Percentiles rank a stretch among this genome's conserved stretches.
Conservation (phyloP, 257 asterid species). For the Nicotiana otophora region DNA sequence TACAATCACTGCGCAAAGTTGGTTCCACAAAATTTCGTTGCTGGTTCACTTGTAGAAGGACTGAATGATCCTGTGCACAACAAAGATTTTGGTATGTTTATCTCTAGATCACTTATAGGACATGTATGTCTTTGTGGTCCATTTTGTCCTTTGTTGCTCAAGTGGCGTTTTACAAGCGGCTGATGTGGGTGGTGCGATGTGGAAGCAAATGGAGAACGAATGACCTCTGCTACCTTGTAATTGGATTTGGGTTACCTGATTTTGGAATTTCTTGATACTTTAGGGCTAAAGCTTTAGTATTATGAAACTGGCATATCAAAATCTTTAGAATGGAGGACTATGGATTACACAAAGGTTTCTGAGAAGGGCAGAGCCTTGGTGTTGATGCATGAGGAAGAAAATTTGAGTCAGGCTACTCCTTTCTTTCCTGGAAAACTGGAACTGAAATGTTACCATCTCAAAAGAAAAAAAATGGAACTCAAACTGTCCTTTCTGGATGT, state of each 20-base stretch:
- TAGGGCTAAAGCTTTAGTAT: not conserved
- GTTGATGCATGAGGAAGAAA: not conserved
- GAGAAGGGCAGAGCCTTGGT: not conserved
- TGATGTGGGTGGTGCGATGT: not conserved
- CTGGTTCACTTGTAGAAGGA: conserved; percentile 74
- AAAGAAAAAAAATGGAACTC: not conserved
- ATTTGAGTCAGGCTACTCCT: not conserved
- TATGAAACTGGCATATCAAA: not conserved
- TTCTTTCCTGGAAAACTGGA: not conserved
- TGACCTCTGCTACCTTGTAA: conserved; percentile 1
- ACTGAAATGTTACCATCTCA: not conserved
- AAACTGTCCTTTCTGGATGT: not conserved
- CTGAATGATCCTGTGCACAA: conserved; percentile 95
- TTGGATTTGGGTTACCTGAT: not conserved
- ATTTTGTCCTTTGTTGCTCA: not conserved
- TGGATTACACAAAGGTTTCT: not conserved
- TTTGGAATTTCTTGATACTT: not conserved
- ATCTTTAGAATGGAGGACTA: not conserved
- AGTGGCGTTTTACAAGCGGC: not conserved
- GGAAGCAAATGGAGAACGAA: not conserved
- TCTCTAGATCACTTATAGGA: conserved; percentile 9
- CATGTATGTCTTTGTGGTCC: conserved; percentile 1
- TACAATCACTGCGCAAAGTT: conserved; percentile 42
- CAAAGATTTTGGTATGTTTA: conserved; percentile 75
- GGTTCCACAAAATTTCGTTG: conserved; percentile 63